phyloP scores from a whole-genome alignment of 2,329 filamentous ascomycete species.

The Kalmusia sp. region DNA sequence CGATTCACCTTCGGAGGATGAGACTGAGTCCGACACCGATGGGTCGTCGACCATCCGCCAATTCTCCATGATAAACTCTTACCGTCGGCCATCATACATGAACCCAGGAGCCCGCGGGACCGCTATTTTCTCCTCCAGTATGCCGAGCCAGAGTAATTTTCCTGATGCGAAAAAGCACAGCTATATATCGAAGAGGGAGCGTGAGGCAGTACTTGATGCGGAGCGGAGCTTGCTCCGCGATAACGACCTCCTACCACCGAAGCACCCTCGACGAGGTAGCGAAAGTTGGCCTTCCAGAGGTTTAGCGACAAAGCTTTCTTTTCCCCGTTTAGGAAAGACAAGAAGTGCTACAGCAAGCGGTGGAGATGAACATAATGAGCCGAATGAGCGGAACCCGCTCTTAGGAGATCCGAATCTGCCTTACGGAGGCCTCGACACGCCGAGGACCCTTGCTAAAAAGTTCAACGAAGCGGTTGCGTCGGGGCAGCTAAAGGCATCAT shows the following conservation, averaged over 20 bases:
- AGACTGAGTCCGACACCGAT: slow-evolving; percentile 67
- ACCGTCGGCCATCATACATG: slow-evolving; percentile 79
- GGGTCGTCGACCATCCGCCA: slow-evolving; percentile 55
- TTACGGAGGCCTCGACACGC: slow-evolving; percentile 57
- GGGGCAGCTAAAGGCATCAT: slow-evolving; percentile 85
- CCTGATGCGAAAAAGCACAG: slow-evolving; percentile 45
- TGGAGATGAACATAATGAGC: slow-evolving; percentile 30
- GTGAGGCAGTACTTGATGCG: slow-evolving; percentile 61
- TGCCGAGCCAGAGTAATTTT: slow-evolving; percentile 44
- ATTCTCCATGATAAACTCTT: slow-evolving; percentile 66
- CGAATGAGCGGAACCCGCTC: slow-evolving; percentile 57
- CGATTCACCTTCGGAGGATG: slow-evolving; percentile 12
- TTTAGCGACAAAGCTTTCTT: slow-evolving; percentile 36
- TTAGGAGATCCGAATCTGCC: slow-evolving; percentile 50
- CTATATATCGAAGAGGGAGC: slow-evolving; percentile 59
- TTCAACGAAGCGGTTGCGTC: slow-evolving; percentile 77
- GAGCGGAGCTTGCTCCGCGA: slow-evolving; percentile 66
- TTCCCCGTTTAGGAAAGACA: slow-evolving; percentile 36
- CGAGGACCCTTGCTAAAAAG: slow-evolving; percentile 52
- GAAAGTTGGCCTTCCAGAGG: slow-evolving; percentile 31
- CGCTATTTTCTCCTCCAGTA: slow-evolving; percentile 68
- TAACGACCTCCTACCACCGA: slow-evolving; percentile 64
- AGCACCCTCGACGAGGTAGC: slow-evolving; percentile 51
- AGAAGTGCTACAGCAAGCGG: slow-evolving; percentile 39
- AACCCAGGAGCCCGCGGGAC: slow-evolving; percentile 74